A percentile compares a stretch with the other conserved stretches of the same genome.
Evolutionary conservation across 768 basidiomycete species (phyloP).

Genomic region (Cystofilobasidium ferigula): DNA sequence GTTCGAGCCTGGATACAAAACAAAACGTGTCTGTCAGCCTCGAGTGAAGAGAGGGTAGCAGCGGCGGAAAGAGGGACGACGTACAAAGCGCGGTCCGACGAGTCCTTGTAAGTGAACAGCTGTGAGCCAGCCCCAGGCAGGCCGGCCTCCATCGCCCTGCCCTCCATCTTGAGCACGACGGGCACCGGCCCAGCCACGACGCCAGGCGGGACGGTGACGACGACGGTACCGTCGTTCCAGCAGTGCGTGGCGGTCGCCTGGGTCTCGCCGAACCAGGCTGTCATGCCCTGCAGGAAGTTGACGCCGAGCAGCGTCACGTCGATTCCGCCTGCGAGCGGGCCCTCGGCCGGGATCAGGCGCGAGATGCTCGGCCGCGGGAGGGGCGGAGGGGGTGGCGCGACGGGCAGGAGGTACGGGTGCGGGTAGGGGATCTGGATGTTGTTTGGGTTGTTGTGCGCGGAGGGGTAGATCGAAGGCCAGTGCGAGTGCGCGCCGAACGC

Average conservation of each 20-base stretch:
- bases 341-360: conserved; percentile 68
- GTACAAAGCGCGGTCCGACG: conserved; percentile 76
- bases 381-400: conserved; percentile 29
- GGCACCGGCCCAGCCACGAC: conserved; percentile 70
- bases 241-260: conserved; percentile 63
- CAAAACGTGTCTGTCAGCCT: too few relatives aligned
- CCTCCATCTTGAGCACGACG: conserved; percentile 69
- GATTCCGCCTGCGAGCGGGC: conserved; percentile 83
- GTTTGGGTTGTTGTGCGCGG: conserved; percentile 40
- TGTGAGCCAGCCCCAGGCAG: conserved; percentile 42
- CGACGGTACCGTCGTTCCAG: conserved; percentile 86
- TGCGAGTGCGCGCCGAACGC: not conserved
- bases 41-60: conserved; percentile 17
- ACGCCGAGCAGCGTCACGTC: conserved; percentile 88
- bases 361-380: conserved; percentile 55
- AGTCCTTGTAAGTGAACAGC: conserved; percentile 82
- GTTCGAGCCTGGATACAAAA: conserved; percentile 61
- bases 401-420: conserved; percentile 1
- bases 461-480: conserved; percentile 37
- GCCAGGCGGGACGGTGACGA: conserved; percentile 79
- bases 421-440: conserved; percentile 16
- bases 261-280: conserved; percentile 77
- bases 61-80: conserved; percentile 37
- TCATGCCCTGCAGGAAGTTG: conserved; percentile 53
- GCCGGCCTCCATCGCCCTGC: conserved; percentile 34